Evolutionary conservation across 1,139 yeast species (phyloP).

Genomic region (Lodderomyces beijingensis): DNA sequence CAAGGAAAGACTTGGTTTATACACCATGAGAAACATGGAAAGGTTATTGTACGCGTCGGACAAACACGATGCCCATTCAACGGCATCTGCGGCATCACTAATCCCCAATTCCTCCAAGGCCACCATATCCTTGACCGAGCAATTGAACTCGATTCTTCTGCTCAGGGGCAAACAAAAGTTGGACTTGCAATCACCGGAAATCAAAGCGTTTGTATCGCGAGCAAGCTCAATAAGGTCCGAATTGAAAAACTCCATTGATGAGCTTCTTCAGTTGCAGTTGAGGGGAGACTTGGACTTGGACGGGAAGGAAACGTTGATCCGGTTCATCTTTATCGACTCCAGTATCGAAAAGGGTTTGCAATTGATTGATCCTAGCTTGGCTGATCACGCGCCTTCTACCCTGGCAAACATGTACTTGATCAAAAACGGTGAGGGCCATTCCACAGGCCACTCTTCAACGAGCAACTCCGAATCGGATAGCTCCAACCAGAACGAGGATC

Average conservation of each 20-base stretch:
- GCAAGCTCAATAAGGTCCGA: constrained; percentile 42
- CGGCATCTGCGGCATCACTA: not conserved
- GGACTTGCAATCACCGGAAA: constrained; percentile 27
- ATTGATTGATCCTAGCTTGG: constrained; percentile 41
- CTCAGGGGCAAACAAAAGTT: constrained; percentile 26
- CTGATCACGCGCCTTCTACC: constrained; percentile 17
- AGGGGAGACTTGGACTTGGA: constrained; percentile 52
- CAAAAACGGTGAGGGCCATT: constrained; percentile 15
- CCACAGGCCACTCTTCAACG: constrained; percentile 5
- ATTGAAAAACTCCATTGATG: constrained; percentile 51
- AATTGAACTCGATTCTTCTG: constrained; percentile 30
- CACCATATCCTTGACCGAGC: constrained; percentile 29
- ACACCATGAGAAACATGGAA: constrained; percentile 72
- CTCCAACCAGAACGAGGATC: constrained; percentile 3
- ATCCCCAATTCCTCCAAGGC: constrained; percentile 4
- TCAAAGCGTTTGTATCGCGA: constrained; percentile 38
- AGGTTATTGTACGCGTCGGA: constrained; percentile 22
- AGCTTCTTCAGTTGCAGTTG: constrained; percentile 52
- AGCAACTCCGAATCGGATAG: constrained; percentile 2
- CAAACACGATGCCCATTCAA: constrained; percentile 4
- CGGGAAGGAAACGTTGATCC: constrained; percentile 68
- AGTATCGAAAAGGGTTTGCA: constrained; percentile 63
- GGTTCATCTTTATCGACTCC: constrained; percentile 65
- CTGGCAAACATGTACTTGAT: constrained; percentile 9
- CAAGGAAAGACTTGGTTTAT: constrained; percentile 58